Conservation (phyloP, 139 green algal species). For the Chlamydomonas sp. region DNA sequence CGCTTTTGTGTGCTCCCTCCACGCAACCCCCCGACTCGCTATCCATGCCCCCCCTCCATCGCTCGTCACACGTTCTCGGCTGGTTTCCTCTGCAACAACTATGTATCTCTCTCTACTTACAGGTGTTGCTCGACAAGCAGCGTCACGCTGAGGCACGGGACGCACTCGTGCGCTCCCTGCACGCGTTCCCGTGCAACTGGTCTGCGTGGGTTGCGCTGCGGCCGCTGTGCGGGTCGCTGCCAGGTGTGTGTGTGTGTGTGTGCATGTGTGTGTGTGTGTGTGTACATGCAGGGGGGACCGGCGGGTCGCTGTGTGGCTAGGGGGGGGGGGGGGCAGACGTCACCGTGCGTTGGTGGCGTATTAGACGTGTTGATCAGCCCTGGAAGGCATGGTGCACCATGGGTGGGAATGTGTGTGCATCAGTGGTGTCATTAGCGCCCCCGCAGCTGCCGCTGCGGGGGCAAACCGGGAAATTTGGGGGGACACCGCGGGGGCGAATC, state of each 20-base stretch:
- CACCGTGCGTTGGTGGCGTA: neutral
- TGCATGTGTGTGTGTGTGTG: neutral
- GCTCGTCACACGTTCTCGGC: slow-evolving; percentile 12
- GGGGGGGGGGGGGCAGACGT: neutral
- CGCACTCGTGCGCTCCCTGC: slow-evolving; percentile 42
- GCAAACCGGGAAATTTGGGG: too few relatives aligned
- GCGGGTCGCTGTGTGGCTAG: neutral
- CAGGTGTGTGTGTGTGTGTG: neutral
- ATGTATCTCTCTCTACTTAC: neutral
- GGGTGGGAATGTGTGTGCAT: too few relatives aligned
- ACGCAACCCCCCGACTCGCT: too few relatives aligned
- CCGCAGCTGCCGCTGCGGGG: too few relatives aligned
- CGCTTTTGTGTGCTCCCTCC: too few relatives aligned
- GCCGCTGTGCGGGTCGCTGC: neutral
- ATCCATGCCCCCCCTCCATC: too few relatives aligned
- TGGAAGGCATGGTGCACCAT: too few relatives aligned
- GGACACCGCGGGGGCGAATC: too few relatives aligned
- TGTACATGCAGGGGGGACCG: neutral
- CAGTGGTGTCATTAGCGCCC: too few relatives aligned
- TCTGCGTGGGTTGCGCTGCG: slow-evolving; percentile 66
- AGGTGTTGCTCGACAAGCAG: slow-evolving; percentile 34
- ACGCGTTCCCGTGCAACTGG: slow-evolving; percentile 85
- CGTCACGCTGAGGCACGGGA: slow-evolving; percentile 27
- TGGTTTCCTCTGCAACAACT: neutral
- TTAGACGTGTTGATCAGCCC: neutral